Base-by-base conservation (phyloP, 164 flowering plant genomes). In the Saururus chinensis region DNA sequence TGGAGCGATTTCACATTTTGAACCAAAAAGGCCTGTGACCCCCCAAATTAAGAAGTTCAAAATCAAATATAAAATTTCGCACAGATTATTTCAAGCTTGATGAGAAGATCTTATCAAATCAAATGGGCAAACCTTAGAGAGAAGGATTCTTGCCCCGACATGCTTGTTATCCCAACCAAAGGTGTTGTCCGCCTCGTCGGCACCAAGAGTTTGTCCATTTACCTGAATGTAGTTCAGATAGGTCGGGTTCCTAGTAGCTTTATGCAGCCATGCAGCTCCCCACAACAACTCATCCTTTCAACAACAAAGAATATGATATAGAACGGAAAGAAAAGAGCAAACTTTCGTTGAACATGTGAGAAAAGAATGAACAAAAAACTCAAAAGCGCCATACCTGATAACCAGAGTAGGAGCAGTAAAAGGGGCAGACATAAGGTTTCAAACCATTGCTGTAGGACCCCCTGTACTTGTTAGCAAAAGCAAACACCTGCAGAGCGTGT, bases 91-190 rank as follows among this genome's bases (percentile, higher is more conserved):
- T n/a, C n/a, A n/a, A n/a, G 6, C 2, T 30, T 2, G 37, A 6
- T 30, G 37, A 30, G 37, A 61, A 68, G 24, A 51, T 20, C 19
- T 7, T 26, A 30, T 2, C 37, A 30, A 53, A 64, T 23, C 0
- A 24, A 26, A 61, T 4, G 19, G 21, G 22, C 19, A 11, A 24
- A 55, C 97, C 92, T 87, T 88, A 58, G 98, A 84, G 41, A 92
- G 84, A 57, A 92, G 91, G 68, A 89, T 83, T 59, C 89, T 84
- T 1, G 92, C 90, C 51, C 98, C 98, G 63, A 72, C 98, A 76
- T 87, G 98, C 73, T 92, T 92, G 79, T 92, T 87, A 73, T 92
- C 98, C 98, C 98, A 89, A 1, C 98, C 91, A 74, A 89, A 92
- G 25, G 81, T 81, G 60, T 85, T 85, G 53, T 86, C 95, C 54